Evolutionary conservation across 306 rosid species (phyloP).

Genomic region (Quercus agrifolia): DNA sequence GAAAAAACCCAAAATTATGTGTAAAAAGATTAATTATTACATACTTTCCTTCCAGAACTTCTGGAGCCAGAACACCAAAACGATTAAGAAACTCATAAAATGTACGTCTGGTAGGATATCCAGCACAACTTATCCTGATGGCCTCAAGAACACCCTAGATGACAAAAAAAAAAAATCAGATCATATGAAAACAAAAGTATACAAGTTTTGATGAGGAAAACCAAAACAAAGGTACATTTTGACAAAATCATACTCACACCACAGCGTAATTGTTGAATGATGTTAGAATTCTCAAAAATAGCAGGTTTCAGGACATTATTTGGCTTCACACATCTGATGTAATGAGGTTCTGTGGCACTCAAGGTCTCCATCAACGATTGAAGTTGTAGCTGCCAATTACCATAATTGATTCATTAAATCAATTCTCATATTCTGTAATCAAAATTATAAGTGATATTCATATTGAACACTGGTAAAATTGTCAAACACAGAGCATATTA

Average conservation of each 20-base stretch:
- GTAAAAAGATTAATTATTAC: too few relatives aligned
- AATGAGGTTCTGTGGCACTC: conserved; percentile 92
- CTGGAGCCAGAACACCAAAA: conserved; percentile 96
- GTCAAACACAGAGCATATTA: too few relatives aligned
- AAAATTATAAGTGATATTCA: conserved; percentile 4
- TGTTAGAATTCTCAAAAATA: conserved; percentile 81
- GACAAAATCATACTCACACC: conserved; percentile 71
- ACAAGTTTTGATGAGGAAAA: background rate
- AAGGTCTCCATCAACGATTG: conserved; percentile 98
- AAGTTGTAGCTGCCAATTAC: conserved; percentile 77
- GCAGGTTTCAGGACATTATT: conserved; percentile 91
- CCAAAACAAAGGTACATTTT: conserved; percentile 7
- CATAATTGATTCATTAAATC: background rate
- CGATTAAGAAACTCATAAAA: conserved; percentile 93
- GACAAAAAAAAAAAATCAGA: conserved; percentile 18
- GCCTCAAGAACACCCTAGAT: conserved; percentile 98
- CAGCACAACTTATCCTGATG: conserved; percentile 98
- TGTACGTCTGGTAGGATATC: conserved; percentile 94
- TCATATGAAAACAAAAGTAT: conserved; percentile 13
- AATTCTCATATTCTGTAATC: background rate
- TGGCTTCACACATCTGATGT: conserved; percentile 98
- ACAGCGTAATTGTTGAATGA: conserved; percentile 94
- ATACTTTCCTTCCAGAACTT: conserved; percentile 94
- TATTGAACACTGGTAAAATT: too few relatives aligned
- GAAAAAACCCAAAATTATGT: too few relatives aligned